A percentile compares a stretch with the other conserved stretches of the same genome.
phyloP scores from a whole-genome alignment of 805 yeast genomes.

The Yamadazyma scolyti region DNA sequence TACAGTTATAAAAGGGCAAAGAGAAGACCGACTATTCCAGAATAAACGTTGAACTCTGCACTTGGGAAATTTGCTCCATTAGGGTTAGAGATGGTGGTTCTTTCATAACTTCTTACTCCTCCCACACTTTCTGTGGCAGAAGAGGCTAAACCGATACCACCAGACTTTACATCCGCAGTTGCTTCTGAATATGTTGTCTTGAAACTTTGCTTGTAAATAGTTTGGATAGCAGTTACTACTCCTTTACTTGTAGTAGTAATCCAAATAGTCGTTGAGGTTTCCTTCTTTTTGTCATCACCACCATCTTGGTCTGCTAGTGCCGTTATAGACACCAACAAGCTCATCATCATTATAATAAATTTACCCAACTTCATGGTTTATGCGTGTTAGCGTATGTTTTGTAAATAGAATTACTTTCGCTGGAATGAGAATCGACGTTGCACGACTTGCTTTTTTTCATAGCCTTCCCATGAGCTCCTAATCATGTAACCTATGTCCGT shows the following conservation, averaged over 20 bases:
- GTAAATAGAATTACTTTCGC: too few relatives aligned
- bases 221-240: slow-evolving; percentile 18
- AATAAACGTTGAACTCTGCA: slow-evolving; percentile 3
- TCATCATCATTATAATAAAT: slow-evolving; percentile 1
- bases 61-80: slow-evolving; percentile 33
- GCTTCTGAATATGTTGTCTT: slow-evolving; percentile 18
- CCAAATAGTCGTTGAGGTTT: slow-evolving; percentile 15
- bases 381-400: too few relatives aligned
- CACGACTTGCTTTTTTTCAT: too few relatives aligned
- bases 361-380: slow-evolving; percentile 3
- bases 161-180: slow-evolving; percentile 18
- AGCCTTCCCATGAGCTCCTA: too few relatives aligned
- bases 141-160: slow-evolving; percentile 29
- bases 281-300: slow-evolving; percentile 6
- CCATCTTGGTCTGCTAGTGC: slow-evolving; percentile 17
- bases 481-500: too few relatives aligned
- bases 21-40: too few relatives aligned
- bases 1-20: too few relatives aligned
- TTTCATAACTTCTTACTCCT: slow-evolving; percentile 24
- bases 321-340: slow-evolving; percentile 6
- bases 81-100: slow-evolving; percentile 19
- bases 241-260: slow-evolving; percentile 29
- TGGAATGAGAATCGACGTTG: too few relatives aligned
- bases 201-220: slow-evolving; percentile 24
- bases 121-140: slow-evolving; percentile 19